Evolutionary conservation across 78 protist genomes (phyloP).

Genomic region (Polysphondylium violaceum): DNA sequence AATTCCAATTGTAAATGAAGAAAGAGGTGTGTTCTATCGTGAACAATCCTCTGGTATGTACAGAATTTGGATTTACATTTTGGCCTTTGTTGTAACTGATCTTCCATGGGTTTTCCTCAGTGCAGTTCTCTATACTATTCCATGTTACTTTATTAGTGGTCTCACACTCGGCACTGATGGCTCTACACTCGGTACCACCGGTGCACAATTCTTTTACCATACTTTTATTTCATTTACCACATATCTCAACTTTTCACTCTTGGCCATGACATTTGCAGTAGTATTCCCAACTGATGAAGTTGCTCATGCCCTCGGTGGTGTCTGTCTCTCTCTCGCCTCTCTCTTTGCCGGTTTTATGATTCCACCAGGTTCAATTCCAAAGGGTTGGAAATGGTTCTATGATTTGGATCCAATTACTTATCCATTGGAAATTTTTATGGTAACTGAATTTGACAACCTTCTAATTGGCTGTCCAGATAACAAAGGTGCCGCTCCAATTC

Average conservation of each 20-base stretch:
- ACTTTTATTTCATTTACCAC: slow-evolving; percentile 8
- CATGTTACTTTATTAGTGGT: slow-evolving; percentile 60
- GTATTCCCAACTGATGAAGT: slow-evolving; percentile 66
- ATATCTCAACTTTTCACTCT: slow-evolving; percentile 24
- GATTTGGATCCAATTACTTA: slow-evolving; percentile 19
- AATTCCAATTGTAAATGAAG: slow-evolving; percentile 52
- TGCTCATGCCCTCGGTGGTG: slow-evolving; percentile 69
- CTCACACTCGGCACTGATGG: not conserved
- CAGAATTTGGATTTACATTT: slow-evolving; percentile 48
- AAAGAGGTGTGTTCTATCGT: slow-evolving; percentile 80
- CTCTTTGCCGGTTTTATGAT: slow-evolving; percentile 69
- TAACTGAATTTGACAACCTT: slow-evolving; percentile 29
- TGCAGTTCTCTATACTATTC: slow-evolving; percentile 42
- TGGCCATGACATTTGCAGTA: slow-evolving; percentile 47
- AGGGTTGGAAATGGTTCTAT: slow-evolving; percentile 61
- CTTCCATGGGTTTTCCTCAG: slow-evolving; percentile 58
- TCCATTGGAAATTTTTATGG: slow-evolving; percentile 13
- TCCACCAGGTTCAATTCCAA: slow-evolving; percentile 32
- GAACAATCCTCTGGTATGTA: slow-evolving; percentile 78
- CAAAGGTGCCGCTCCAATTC: not conserved
- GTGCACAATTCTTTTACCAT: slow-evolving; percentile 65
- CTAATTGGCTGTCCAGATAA: not conserved
- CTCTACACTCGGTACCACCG: not conserved
- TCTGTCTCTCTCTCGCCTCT: not conserved
- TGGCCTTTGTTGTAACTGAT: slow-evolving; percentile 50